Evolutionary conservation across 2,329 filamentous ascomycete species (phyloP).

Genomic region (Colletotrichum tamarilloi): DNA sequence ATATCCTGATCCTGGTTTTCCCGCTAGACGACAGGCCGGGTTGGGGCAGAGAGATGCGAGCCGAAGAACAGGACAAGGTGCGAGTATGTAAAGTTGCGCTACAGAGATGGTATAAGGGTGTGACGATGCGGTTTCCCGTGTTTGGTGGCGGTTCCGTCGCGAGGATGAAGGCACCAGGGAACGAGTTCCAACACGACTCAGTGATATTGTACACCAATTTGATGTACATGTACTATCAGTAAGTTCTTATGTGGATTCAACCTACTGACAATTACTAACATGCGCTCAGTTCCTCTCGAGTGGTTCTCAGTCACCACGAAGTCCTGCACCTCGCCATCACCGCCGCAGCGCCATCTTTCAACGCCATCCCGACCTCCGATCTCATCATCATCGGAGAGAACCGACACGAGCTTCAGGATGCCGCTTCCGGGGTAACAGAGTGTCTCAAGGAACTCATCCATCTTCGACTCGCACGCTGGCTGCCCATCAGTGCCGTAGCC

Average conservation of each 20-base stretch:
- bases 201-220: constrained; percentile 58
- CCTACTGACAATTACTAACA: constrained; percentile 10
- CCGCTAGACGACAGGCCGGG: constrained; percentile 54
- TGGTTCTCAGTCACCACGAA: constrained; percentile 59
- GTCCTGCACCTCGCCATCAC: constrained; percentile 56
- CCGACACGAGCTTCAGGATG: constrained; percentile 55
- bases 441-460: constrained; percentile 60
- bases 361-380: constrained; percentile 43
- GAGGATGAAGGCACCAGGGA: constrained; percentile 40
- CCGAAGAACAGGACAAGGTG: constrained; percentile 46
- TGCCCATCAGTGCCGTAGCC: constrained; percentile 58
- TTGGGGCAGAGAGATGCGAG: constrained; percentile 48
- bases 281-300: constrained; percentile 50
- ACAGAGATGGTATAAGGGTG: constrained; percentile 52
- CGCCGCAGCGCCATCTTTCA: constrained; percentile 47
- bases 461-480: constrained; percentile 55
- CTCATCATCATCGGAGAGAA: constrained; percentile 52
- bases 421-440: constrained; percentile 55
- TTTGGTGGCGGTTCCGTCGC: constrained; percentile 47
- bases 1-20: constrained; percentile 58
- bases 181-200: constrained; percentile 52
- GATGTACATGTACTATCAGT: constrained; percentile 65
- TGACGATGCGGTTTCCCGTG: constrained; percentile 51
- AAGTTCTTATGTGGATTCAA: constrained; percentile 35
- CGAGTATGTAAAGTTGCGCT: constrained; percentile 50